phyloP scores from a whole-genome alignment of 2,329 filamentous ascomycete genomes.

The Thielaviopsis punctulata region DNA sequence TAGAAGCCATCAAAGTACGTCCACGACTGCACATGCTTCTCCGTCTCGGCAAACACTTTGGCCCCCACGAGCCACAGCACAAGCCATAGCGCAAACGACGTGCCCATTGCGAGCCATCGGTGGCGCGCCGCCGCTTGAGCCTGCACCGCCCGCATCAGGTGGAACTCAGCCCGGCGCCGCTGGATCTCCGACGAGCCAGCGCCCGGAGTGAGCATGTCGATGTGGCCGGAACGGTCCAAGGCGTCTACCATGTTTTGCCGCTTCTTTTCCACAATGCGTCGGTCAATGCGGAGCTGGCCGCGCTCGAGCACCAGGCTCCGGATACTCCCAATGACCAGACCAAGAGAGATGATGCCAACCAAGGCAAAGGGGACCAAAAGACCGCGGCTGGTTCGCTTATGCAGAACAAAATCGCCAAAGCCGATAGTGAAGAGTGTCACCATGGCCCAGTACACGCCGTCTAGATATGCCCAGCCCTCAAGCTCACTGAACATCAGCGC shows the following conservation, averaged over 20 bases:
- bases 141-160: conserved; percentile 71
- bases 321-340: conserved; percentile 68
- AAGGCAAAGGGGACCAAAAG: conserved; percentile 73
- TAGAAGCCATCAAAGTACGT: conserved; percentile 70
- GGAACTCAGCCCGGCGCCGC: conserved; percentile 53
- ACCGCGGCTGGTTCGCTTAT: conserved; percentile 41
- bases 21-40: conserved; percentile 40
- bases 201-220: conserved; percentile 30
- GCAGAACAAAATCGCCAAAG: conserved; percentile 36
- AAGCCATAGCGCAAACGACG: conserved; percentile 52
- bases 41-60: conserved; percentile 45
- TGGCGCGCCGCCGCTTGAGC: conserved; percentile 43
- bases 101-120: conserved; percentile 54
- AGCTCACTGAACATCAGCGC: conserved; percentile 57
- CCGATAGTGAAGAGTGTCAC: conserved; percentile 50
- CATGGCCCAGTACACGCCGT: conserved; percentile 66
- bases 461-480: conserved; percentile 59
- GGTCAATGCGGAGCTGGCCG: conserved; percentile 34
- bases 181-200: conserved; percentile 27
- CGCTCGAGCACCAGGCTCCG: conserved; percentile 46
- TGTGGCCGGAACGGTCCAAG: conserved; percentile 28
- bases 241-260: conserved; percentile 29
- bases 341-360: conserved; percentile 67
- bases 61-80: conserved; percentile 70
- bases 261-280: conserved; percentile 42